Base-by-base conservation (phyloP, 129 eudicot species). In the Saposhnikovia divaricata region DNA sequence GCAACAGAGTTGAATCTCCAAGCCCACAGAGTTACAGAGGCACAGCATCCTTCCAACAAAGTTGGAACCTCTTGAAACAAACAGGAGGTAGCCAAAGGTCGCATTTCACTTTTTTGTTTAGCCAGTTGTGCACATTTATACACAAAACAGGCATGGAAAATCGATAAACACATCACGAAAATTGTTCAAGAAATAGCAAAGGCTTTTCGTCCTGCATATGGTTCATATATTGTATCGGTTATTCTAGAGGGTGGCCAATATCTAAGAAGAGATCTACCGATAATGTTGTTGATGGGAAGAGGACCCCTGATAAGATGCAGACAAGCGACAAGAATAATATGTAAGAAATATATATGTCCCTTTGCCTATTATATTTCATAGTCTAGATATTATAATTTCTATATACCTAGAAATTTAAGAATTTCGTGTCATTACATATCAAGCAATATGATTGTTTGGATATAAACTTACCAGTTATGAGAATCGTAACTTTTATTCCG, bases 241-340 rank as follows among this genome's bases (percentile, higher is more conserved):
- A 95, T 79, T 82, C 87, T 92, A 43, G 96, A 79, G 27, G 98
- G 97, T 23, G 98, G 98, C 98, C 98, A 95, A 65, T 95, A 95
- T 10, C 98, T 91, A 66, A 92, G 85, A 46, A 95, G 87, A 42
- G 97, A 95, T 84, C 98, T 87, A 48, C 96, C 96, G 48, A 95
- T 84, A 51, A 95, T 95, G 87, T 88, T 86, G 79, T 90, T 82
- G 25, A 92, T 74, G n/a, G 98, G 98, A 81, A 95, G 93, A 3
- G 98, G 96, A 69, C 98, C 98, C 98, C 98, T 92, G 89, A 86
- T 44, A 73, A 72, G 15, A 72, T 72, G 48, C 44, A 18, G 46
- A 21, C 76, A 39, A 6, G 65, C 18, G 28, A 21, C 25, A 44
- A 6, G 28, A 72, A 39, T 27, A 61, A 9, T 40, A 38, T 40